A percentile compares a stretch with the other conserved stretches of the same genome.
Conservation (phyloP, 192 early-diverging fungal species). For the Coemansia erecta region DNA sequence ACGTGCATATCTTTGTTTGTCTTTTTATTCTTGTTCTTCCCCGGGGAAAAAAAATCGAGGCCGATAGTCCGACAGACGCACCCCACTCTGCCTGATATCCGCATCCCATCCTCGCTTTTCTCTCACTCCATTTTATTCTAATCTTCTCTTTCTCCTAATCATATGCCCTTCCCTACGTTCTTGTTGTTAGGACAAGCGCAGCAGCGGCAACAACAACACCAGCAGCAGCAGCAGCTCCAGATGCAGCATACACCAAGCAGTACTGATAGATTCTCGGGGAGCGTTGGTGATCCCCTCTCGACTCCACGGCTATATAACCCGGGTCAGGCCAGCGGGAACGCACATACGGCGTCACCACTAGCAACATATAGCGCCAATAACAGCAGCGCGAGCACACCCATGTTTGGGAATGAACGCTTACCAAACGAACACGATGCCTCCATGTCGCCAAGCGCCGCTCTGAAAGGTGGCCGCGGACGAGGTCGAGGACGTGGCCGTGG, state of each 20-base stretch:
- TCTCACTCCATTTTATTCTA: background rate
- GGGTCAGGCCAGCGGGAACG: background rate
- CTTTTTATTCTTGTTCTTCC: too few species aligned
- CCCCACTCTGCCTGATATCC: background rate
- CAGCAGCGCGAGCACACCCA: constrained; percentile 2
- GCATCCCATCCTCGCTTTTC: background rate
- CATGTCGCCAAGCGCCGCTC: background rate
- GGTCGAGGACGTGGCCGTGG: constrained; percentile 5
- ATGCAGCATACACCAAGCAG: background rate
- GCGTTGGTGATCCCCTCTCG: background rate
- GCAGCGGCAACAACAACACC: constrained; percentile 10
- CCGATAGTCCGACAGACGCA: background rate
- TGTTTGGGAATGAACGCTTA: background rate
- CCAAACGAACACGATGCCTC: background rate
- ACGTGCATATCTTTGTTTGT: too few species aligned
- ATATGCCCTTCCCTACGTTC: constrained; percentile 1
- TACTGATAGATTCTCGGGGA: background rate
- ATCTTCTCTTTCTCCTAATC: background rate
- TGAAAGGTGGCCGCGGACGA: background rate
- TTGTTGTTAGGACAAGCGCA: background rate
- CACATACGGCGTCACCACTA: background rate
- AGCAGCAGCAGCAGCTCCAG: constrained; percentile 9
- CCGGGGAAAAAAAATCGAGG: too few species aligned
- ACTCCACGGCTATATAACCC: background rate
- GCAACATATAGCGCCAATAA: background rate